Base-by-base conservation (phyloP, 179 eudicot species). In the Camellia oleifera region DNA sequence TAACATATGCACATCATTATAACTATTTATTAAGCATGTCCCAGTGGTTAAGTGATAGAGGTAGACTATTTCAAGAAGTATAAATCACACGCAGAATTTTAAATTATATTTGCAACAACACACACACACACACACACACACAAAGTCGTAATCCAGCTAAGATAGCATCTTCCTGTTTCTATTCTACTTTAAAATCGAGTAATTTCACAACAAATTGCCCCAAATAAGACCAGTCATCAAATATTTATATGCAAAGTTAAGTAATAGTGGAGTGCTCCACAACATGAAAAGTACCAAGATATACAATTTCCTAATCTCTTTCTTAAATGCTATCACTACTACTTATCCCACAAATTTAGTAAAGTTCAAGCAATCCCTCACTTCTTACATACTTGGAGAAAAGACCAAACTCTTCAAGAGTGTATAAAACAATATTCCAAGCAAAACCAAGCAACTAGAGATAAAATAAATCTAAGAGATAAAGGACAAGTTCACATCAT, bases 71-170 rank as follows among this genome's bases (percentile, higher is more conserved):
- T 26, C 64, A 62, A 78, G 58, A 18, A 54, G 15, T 20, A 18
- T 61, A 70, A 42, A 42, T 52, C 40, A 71, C 15, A 9, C 53
- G n/a, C 8, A 72, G 13, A 13, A 2, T 15, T 56, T 0, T 56
- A 13, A 56, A 9, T 12, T 56, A 56, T 14, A 58, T 76, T n/a
- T 44, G 45, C 72, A 44, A 48, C 79, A 77, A 77, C n/a, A n/a
- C n/a, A n/a, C n/a, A n/a, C n/a, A n/a, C n/a, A 8, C 42, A 17
- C 40, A 32, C 7, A 14, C 46, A 32, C 32, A 32, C 32, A 56
- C 3, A 13, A 32, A 32, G 32, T 32, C 1, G 32, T 32, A 32
- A 32, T 32, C 32, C 14, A 10, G 13, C n/a, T 44, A 46, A 69
- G 18, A 44, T 3, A 44, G 23, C 10, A 44, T 69, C n/a, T 69